Evolutionary conservation across 495 filamentous ascomycete genomes (phyloP), one percentile per base, ranked within the genome.

Genomic region (Aspergillus cavernicola): DNA sequence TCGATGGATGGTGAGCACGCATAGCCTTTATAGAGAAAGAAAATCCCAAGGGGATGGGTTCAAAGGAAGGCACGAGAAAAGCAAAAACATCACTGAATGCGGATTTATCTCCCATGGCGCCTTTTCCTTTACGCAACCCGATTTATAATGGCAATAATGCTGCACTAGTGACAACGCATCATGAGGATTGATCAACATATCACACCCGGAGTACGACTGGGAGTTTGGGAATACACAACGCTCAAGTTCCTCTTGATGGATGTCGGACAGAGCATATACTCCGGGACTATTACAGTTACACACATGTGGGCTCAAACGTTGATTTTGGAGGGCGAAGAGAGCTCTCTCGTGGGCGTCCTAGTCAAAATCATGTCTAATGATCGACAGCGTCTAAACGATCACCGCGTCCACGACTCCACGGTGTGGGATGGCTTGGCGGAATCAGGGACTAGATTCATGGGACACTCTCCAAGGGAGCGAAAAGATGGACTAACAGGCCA

Each of bases 51-150:
- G 41, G 41, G 4, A 44, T 9, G 24, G n/a, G n/a, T n/a, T n/a
- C n/a, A 28, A 28, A 28, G 24, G n/a, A 43, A 52, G 29, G 23
- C 15, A 24, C 28, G 32, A 45, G 40, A 53, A 44, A 53, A 53
- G 50, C 50, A 45, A 53, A 45, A 37, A 44, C 18, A 33, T 4
- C 4, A 11, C 29, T 35, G 20, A 4, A 28, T 1, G 13, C n/a
- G 31, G n/a, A 7, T 19, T 33, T 26, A 35, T 24, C 23, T 28
- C 38, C 13, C 37, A 20, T 26, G 35, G n/a, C 3, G 18, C 4
- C 23, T 13, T 26, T 44, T 26, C 47, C 18, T 20, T 53, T 53
- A 53, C 50, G 39, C 50, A 53, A 53, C 40, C 11, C n/a, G 31
- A 53, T 53, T 45, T 53, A 28, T 45, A 53, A 53, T 13, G n/a